Evolutionary conservation across 192 early-diverging fungal genomes (phyloP), one percentile per base, ranked within the genome.

Genomic region (Phlyctochytrium arcticum): DNA sequence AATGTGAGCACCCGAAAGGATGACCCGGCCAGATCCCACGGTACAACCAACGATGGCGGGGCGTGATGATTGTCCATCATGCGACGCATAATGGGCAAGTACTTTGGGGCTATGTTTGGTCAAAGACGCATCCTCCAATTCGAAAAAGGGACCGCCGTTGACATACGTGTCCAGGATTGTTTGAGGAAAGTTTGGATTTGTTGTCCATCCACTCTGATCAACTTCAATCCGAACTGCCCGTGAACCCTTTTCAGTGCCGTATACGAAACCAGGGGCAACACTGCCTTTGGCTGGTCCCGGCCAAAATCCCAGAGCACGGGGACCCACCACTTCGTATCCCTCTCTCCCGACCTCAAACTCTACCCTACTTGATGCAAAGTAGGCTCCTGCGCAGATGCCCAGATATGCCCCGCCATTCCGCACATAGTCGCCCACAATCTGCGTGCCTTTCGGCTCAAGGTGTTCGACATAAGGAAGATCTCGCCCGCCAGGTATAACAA

Each of bases 301-400:
- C 56, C 78, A 93, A 42, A 97, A 85, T 12, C 67, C 76, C 48
- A 96, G 74, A 46, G 91, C 87, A 30, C 93, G 78, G 8, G 79
- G 57, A 15, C 92, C 94, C 34, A 82, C 65, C 5, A 96, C 89
- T 62, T 89, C 80, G 47, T 87, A 71, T 6, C 59, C 59, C 5
- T 70, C 68, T 24, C 76, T 72, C 4, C 82, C 87, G 0, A 75
- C 69, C 74, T 96, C 90, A 77, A 98, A 96, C 67, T 89, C 87
- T 26, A 92, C 85, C 17, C 72, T 68, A 5, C 67, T 70, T 29
- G 79, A 77, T 5, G 80, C 91, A 70, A 91, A 97, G 72, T 96
- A 95, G 2, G 84, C 88, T 21, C 95, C 97, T 0, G 92, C 93
- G 55, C 97, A 96, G 6, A 99, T 86, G 0, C 97, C 97, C 51